phyloP scores from a whole-genome alignment of 257 asterid species.

The Solanum acaule region DNA sequence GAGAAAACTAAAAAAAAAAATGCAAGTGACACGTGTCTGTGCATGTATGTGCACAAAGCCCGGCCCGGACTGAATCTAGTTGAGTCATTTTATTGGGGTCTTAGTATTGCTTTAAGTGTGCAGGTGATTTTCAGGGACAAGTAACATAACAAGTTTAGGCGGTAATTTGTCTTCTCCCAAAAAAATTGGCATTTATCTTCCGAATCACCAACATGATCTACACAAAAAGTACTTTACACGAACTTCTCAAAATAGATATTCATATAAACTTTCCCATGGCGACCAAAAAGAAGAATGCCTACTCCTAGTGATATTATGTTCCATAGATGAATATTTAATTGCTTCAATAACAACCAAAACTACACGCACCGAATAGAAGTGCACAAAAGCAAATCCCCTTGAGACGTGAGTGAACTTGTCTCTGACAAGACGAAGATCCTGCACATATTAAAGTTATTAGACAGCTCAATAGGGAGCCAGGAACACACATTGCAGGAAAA shows the following conservation, averaged over 20 bases:
- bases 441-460: slow-evolving; percentile 17
- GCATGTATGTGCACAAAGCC: not conserved
- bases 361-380: slow-evolving; percentile 71
- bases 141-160: not conserved
- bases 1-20: not conserved
- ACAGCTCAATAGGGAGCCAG: slow-evolving; percentile 4
- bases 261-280: not conserved
- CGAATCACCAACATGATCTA: not conserved
- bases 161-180: not conserved
- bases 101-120: not conserved
- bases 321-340: not conserved
- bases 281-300: not conserved
- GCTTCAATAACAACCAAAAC: not conserved
- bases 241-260: not conserved
- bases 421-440: slow-evolving; percentile 96
- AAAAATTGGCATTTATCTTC: not conserved
- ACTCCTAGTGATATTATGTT: not conserved
- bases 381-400: slow-evolving; percentile 95
- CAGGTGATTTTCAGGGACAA: not conserved
- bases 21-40: not conserved
- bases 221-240: not conserved
- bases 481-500: not conserved
- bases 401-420: slow-evolving; percentile 98
- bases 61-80: not conserved
- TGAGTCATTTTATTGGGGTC: not conserved